These are phyloP conservation scores for Leucocoprinus leucothites DNA, from an alignment of 768 basidiomycete species.

Conservation along the genomic window DNA sequence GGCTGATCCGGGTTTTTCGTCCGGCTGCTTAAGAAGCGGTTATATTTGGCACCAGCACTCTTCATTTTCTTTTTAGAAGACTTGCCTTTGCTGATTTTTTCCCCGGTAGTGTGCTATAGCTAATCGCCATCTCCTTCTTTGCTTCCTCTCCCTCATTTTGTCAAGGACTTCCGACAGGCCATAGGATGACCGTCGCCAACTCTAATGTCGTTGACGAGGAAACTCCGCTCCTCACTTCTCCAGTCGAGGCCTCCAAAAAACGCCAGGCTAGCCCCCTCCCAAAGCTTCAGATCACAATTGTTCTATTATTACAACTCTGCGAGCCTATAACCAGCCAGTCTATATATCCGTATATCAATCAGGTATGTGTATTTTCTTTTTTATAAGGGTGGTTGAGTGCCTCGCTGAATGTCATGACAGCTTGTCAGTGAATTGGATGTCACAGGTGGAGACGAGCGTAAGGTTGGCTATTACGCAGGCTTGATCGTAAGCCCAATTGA, in stretches of 20 bases:
- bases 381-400: not conserved
- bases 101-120: too few relatives aligned
- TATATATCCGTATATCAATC: constrained; percentile 63
- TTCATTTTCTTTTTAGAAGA: too few relatives aligned
- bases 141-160: constrained; percentile 14
- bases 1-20: too few relatives aligned
- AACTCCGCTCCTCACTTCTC: constrained; percentile 28
- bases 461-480: constrained; percentile 69
- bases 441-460: constrained; percentile 58
- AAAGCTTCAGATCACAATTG: constrained; percentile 35
- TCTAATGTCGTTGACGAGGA: constrained; percentile 33
- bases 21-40: too few relatives aligned
- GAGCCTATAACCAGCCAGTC: constrained; percentile 55
- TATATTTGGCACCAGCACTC: too few relatives aligned
- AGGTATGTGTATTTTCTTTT: constrained; percentile 31
- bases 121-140: too few relatives aligned
- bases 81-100: too few relatives aligned
- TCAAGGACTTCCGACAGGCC: not conserved
- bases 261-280: constrained; percentile 36
- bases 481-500: constrained; percentile 36
- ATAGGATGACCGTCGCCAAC: constrained; percentile 18
- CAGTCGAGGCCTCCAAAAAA: constrained; percentile 11
- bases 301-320: constrained; percentile 48
- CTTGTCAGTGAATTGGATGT: constrained; percentile 59
- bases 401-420: constrained; percentile 25